Conservation (phyloP, 2,329 filamentous ascomycete species). For the Fusarium hostae region DNA sequence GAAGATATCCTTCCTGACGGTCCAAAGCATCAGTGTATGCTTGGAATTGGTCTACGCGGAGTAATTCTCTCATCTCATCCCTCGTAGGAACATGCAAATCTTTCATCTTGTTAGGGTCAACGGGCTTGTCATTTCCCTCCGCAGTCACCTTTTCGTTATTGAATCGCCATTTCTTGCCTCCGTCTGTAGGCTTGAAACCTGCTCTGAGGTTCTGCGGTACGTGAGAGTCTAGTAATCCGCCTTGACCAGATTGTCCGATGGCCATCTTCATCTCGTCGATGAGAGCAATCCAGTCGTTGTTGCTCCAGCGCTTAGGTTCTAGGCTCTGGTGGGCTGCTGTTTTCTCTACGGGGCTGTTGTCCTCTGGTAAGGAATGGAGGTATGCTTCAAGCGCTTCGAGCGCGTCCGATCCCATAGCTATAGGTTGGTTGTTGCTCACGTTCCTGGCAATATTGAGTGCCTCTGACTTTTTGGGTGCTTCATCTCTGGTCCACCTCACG, state of each 20-base stretch:
- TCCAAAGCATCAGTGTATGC: neutral
- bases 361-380: neutral
- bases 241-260: neutral
- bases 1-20: neutral
- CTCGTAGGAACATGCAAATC: neutral
- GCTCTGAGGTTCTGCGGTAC: neutral
- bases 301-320: neutral
- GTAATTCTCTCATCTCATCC: neutral
- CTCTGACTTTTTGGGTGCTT: neutral
- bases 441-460: neutral
- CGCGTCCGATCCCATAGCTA: neutral
- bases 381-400: neutral
- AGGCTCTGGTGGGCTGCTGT: neutral
- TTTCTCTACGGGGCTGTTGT: accelerated
- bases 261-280: neutral
- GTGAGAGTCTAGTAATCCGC: neutral
- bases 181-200: neutral
- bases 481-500: neutral
- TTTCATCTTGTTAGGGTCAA: neutral
- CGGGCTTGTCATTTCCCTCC: neutral
- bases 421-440: neutral
- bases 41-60: neutral
- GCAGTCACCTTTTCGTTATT: neutral
- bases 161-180: neutral
- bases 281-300: neutral